A percentile compares a stretch with the other conserved stretches of the same genome.
These are phyloP conservation scores for Fonsecaea nubica DNA, from an alignment of 2,329 filamentous ascomycete species.

Conservation along the genomic window DNA sequence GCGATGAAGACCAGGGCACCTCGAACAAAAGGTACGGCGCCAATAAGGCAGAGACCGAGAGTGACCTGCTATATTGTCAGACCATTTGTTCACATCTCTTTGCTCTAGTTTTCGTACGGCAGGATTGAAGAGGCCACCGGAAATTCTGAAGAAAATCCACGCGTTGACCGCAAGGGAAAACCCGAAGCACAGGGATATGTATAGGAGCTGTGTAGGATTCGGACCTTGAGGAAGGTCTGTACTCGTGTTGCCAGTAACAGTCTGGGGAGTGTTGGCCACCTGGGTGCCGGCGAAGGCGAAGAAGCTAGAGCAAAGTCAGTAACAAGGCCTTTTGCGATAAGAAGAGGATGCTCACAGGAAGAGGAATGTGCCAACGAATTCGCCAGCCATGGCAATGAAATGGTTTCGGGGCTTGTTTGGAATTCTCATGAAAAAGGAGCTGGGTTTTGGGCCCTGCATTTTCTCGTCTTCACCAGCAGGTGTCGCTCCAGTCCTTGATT, in stretches of 20 bases:
- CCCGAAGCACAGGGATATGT: constrained; percentile 53
- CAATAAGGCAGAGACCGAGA: constrained; percentile 65
- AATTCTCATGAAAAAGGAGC: constrained; percentile 37
- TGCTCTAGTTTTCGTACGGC: constrained; percentile 44
- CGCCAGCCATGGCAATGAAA: constrained; percentile 55
- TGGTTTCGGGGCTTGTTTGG: constrained; percentile 51
- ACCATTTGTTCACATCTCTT: constrained; percentile 3
- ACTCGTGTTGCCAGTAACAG: constrained; percentile 42
- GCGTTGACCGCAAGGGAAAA: constrained; percentile 60
- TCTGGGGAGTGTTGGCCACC: constrained; percentile 51
- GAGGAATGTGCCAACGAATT: constrained; percentile 61
- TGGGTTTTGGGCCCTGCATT: constrained; percentile 31
- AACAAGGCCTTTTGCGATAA: neutral
- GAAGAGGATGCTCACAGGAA: constrained; percentile 43
- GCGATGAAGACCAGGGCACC: constrained; percentile 60
- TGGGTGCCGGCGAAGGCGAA: constrained; percentile 58
- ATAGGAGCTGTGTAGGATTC: constrained; percentile 49
- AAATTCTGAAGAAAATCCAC: constrained; percentile 62
- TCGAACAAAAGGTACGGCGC: constrained; percentile 62
- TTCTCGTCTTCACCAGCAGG: constrained; percentile 30
- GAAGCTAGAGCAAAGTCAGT: constrained; percentile 43
- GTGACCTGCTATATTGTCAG: constrained; percentile 53
- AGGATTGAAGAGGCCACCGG: constrained; percentile 60
- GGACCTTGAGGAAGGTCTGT: constrained; percentile 40
- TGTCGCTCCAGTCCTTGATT: constrained; percentile 28